Conservation (phyloP, 805 yeast species). For the Candida awuae region DNA sequence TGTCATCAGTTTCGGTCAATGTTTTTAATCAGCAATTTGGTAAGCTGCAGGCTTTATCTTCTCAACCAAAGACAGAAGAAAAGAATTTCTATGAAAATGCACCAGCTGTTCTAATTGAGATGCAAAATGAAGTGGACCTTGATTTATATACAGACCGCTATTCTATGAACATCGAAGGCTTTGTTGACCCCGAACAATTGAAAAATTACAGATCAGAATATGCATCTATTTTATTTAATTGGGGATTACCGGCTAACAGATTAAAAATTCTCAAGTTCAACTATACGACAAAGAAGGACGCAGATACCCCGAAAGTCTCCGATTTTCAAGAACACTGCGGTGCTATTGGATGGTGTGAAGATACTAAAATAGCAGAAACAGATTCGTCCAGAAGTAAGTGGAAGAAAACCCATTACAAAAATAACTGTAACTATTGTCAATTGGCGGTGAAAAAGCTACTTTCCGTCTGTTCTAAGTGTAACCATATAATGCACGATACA, state of each 20-base stretch:
- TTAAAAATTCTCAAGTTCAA: conserved; percentile 72
- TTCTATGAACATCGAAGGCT: conserved; percentile 33
- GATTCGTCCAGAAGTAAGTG: conserved; percentile 8
- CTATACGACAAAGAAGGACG: conserved; percentile 18
- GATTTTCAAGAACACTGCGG: conserved; percentile 22
- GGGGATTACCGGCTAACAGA: conserved; percentile 81
- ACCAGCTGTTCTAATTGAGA: conserved; percentile 36
- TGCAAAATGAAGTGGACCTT: conserved; percentile 37
- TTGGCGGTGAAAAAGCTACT: conserved; percentile 51
- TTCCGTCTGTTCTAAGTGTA: conserved; percentile 65
- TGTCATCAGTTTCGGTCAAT: conserved; percentile 16
- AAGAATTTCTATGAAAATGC: background rate
- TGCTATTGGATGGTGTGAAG: conserved; percentile 23
- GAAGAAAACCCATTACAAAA: conserved; percentile 15
- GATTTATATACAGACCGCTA: conserved; percentile 39
- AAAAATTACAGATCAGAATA: conserved; percentile 53
- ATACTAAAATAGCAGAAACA: conserved; percentile 1
- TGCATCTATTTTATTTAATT: conserved; percentile 64
- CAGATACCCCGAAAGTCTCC: background rate
- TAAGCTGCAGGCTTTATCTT: conserved; percentile 7
- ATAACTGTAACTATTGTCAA: conserved; percentile 61
- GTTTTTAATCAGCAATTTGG: conserved; percentile 22
- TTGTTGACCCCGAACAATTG: conserved; percentile 32
- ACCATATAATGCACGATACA: conserved; percentile 66
- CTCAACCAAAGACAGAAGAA: background rate